Evolutionary conservation across 2,329 filamentous ascomycete genomes (phyloP).

Genomic region (Hirsutella rhossiliensis): DNA sequence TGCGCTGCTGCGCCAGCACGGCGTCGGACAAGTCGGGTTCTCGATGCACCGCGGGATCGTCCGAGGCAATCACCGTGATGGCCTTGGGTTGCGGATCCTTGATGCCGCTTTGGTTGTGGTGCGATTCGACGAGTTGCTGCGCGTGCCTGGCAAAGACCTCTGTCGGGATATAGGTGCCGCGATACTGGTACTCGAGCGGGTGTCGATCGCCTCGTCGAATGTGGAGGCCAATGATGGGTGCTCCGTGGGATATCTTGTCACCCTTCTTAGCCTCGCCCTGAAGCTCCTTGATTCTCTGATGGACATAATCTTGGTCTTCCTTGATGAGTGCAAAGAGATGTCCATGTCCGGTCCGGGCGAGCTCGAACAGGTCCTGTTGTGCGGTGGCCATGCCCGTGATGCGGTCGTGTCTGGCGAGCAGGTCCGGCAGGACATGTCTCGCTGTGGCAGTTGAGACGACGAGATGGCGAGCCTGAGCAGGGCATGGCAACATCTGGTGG

Average conservation of each 20-base stretch:
- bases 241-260: slow-evolving; percentile 24
- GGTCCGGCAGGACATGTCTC: slow-evolving; percentile 49
- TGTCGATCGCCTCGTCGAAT: slow-evolving; percentile 71
- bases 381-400: slow-evolving; percentile 10
- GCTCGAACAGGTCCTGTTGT: slow-evolving; percentile 47
- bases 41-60: slow-evolving; percentile 66
- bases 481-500: slow-evolving; percentile 69
- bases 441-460: slow-evolving; percentile 61
- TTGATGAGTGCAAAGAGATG: slow-evolving; percentile 58
- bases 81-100: slow-evolving; percentile 24
- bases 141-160: slow-evolving; percentile 54
- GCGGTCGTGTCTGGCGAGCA: slow-evolving; percentile 21
- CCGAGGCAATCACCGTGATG: slow-evolving; percentile 59
- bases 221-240: slow-evolving; percentile 53
- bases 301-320: slow-evolving; percentile 55
- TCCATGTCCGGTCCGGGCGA: slow-evolving; percentile 60
- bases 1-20: slow-evolving; percentile 59
- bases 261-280: slow-evolving; percentile 30
- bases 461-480: slow-evolving; percentile 62
- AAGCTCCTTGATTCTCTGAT: slow-evolving; percentile 44
- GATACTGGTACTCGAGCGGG: slow-evolving; percentile 66
- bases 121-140: slow-evolving; percentile 37
- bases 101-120: slow-evolving; percentile 30
- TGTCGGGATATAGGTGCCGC: slow-evolving; percentile 65
- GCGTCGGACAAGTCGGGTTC: slow-evolving; percentile 47